These are phyloP conservation scores for Austropuccinia psidii DNA, from an alignment of 1,284 basidiomycete species.

Conservation along the genomic window DNA sequence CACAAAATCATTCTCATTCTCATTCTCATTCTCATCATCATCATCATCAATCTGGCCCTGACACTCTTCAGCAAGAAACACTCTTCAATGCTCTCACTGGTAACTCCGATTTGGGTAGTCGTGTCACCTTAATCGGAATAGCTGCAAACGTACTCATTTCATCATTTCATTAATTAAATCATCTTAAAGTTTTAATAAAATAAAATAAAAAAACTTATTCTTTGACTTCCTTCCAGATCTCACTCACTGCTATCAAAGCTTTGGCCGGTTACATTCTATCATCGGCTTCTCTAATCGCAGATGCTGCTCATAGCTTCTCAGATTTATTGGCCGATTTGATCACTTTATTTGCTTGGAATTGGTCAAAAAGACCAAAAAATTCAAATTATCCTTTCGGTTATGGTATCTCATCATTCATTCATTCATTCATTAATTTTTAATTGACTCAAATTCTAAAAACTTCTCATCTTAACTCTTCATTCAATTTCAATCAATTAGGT, in stretches of 20 bases:
- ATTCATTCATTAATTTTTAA: not conserved
- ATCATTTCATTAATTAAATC: conserved; percentile 33
- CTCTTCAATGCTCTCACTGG: conserved; percentile 46
- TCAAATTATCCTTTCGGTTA: conserved; percentile 74
- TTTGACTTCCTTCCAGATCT: not conserved
- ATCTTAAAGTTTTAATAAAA: not conserved
- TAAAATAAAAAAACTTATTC: not conserved
- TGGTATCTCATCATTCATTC: conserved; percentile 10
- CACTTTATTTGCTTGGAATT: conserved; percentile 80
- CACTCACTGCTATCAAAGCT: conserved; percentile 36
- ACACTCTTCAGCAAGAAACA: conserved; percentile 46
- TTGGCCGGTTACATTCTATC: conserved; percentile 51
- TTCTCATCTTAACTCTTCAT: not conserved
- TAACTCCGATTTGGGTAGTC: conserved; percentile 46
- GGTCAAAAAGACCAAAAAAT: conserved; percentile 71
- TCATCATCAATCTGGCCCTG: conserved; percentile 39
- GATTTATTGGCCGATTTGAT: conserved; percentile 83
- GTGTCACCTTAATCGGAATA: conserved; percentile 58
- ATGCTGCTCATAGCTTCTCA: conserved; percentile 87
- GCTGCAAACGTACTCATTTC: conserved; percentile 73
- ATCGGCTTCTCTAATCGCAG: conserved; percentile 82
- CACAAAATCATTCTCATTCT: not conserved
- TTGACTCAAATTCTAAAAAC: not conserved
- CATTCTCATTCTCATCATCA: conserved; percentile 30
- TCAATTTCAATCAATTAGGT: conserved; percentile 48